Percentiles rank a stretch among this genome's conserved stretches.
Conservation (phyloP, 2,329 filamentous ascomycete species). For the Apiospora saccharicola region DNA sequence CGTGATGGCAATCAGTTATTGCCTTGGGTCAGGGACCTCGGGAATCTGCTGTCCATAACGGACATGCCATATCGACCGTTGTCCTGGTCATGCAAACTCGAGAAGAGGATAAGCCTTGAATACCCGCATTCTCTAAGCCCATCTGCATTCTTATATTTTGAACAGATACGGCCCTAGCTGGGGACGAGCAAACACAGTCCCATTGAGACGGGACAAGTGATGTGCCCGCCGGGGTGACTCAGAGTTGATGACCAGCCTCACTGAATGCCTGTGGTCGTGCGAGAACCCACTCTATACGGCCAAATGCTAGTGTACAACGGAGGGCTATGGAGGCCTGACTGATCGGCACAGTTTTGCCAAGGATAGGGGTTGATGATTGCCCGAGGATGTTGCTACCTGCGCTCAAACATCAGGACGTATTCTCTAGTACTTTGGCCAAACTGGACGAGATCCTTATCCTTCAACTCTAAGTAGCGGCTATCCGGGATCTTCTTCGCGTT, state of each 20-base stretch:
- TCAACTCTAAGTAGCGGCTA: slow-evolving; percentile 84
- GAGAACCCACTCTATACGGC: background rate
- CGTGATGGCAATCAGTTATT: slow-evolving; percentile 10
- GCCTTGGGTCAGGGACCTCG: background rate
- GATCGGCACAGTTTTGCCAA: background rate
- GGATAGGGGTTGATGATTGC: background rate
- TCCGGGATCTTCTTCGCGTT: slow-evolving; percentile 78
- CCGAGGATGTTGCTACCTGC: slow-evolving; percentile 39
- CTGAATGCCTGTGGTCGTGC: background rate
- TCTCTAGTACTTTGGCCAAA: slow-evolving; percentile 91
- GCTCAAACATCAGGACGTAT: slow-evolving; percentile 90
- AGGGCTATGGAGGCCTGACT: background rate
- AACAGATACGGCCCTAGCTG: background rate
- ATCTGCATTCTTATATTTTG: background rate
- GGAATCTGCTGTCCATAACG: background rate
- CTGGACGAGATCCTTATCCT: slow-evolving; percentile 86
- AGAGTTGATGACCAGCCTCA: slow-evolving; percentile 11
- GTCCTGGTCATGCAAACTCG: background rate
- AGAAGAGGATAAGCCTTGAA: background rate
- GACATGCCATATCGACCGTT: background rate
- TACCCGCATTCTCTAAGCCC: background rate
- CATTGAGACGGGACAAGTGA: background rate
- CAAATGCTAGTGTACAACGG: background rate
- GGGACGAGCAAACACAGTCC: background rate
- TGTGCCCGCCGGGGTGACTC: background rate